These are phyloP conservation scores for Cajanus cajan DNA, from an alignment of 306 rosid species.

Conservation along the genomic window DNA sequence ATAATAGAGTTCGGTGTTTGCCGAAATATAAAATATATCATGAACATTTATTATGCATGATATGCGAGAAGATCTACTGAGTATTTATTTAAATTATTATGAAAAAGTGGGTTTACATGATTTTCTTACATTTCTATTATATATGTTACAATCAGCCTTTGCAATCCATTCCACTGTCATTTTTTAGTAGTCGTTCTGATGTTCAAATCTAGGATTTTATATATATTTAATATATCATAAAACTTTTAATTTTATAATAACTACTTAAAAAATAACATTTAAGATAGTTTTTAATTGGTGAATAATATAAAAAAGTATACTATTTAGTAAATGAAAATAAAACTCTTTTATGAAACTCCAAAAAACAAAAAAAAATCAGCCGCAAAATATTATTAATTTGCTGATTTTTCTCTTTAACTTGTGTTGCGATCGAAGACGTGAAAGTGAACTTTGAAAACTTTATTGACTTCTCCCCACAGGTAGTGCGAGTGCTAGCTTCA, in stretches of 20 bases:
- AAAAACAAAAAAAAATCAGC: neutral
- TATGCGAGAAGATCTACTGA: neutral
- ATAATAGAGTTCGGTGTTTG: conserved; percentile 52
- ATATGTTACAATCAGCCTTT: neutral
- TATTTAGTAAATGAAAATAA: neutral
- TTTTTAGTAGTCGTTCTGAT: no score
- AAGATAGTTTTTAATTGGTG: no score
- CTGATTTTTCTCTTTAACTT: neutral
- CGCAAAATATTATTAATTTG: neutral
- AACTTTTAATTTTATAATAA: no score
- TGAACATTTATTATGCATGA: conserved; percentile 35
- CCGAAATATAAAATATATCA: conserved; percentile 18
- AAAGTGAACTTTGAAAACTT: conserved; percentile 4
- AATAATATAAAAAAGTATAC: no score
- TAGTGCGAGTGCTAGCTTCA: neutral
- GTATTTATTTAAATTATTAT: neutral
- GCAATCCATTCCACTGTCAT: no score
- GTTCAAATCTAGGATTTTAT: no score
- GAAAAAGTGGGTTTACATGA: neutral
- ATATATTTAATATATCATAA: no score
- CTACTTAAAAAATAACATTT: no score
- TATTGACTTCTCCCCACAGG: neutral
- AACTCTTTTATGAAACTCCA: neutral
- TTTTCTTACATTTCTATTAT: neutral
- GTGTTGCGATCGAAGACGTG: neutral